A percentile compares a stretch with the other conserved stretches of the same genome.
Evolutionary conservation across 305 asterid species (phyloP).

Genomic region (Andrographis paniculata): DNA sequence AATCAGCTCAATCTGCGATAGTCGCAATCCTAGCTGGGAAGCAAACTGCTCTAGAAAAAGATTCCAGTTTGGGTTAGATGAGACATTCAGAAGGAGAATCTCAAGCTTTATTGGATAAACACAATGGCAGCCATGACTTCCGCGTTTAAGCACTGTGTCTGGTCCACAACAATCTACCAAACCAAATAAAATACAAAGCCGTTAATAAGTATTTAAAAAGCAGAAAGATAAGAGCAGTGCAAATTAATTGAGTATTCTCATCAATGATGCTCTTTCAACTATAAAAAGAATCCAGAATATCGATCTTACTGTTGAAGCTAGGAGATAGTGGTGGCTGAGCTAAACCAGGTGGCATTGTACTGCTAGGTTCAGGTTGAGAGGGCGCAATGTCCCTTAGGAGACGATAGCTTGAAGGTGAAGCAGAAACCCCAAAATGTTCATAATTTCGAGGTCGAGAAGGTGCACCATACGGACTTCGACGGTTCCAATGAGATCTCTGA

Average conservation of each 20-base stretch:
- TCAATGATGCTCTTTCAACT: background rate
- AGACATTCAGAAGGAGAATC: constrained; percentile 76
- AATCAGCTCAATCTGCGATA: constrained; percentile 88
- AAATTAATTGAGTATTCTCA: too few species aligned
- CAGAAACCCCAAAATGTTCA: constrained; percentile 48
- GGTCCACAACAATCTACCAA: constrained; percentile 85
- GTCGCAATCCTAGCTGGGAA: constrained; percentile 51
- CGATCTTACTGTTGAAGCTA: constrained; percentile 50
- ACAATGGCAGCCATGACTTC: constrained; percentile 74
- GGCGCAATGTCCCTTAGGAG: constrained; percentile 43
- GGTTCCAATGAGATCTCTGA: constrained; percentile 28
- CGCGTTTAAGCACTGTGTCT: constrained; percentile 76
- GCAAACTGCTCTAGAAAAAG: constrained; percentile 77
- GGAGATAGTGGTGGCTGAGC: constrained; percentile 86
- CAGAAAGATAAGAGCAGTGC: background rate
- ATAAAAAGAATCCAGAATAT: constrained; percentile 11
- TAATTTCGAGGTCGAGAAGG: constrained; percentile 49
- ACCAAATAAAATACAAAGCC: constrained; percentile 15
- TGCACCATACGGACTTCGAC: constrained; percentile 31
- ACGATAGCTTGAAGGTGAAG: constrained; percentile 51
- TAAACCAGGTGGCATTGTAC: constrained; percentile 53
- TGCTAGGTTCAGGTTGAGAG: constrained; percentile 44
- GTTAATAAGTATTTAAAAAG: too few species aligned
- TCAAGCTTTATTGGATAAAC: constrained; percentile 87
- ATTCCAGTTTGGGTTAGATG: constrained; percentile 77